Base-by-base conservation (phyloP, 2,329 filamentous ascomycete genomes). In the Hirsutella rhossiliensis region DNA sequence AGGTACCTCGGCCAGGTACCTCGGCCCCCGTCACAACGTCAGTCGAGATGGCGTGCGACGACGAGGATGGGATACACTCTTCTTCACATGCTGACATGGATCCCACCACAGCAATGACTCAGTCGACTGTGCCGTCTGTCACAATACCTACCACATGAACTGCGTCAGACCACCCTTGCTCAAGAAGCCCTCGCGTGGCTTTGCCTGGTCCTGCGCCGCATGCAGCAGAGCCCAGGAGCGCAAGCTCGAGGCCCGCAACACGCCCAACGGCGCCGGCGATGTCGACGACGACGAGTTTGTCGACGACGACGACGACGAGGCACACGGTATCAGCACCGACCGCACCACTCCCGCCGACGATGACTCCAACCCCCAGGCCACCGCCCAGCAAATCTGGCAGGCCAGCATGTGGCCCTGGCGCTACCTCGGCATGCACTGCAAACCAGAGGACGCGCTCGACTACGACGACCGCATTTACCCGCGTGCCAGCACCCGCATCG, bases 381-480 rank as follows among this genome's bases (percentile, higher is more conserved):
- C 89, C 0, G 78, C 84, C 45, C 88, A 94, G 57, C 90, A 97
- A 60, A 84, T 90, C 46, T 87, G 92, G 46, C 84, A 96, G 53
- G 88, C 90, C 29, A 92, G 87, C 56, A 77, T 96, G 56, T 98
- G 92, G 92, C 89, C 88, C 2, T 97, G 92, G 68, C 80, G 92
- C 48, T 98, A 98, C 62, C 69, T 98, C 7, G 92, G 92, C 32
- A 88, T 95, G 52, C 92, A 98, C 64, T 96, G 89, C 64, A 85
- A 88, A 52, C 84, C 92, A 1, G 89, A 97, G 62, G 92, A 98
- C 66, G 92, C 87, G 0, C 71, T 98, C 28, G 92, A 98, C 61
- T 94, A 95, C 59, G 92, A 98, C 57, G 92, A 98, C 62, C 82
- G 92, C 50, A 97, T 98, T 51, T 97, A 97, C 58, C 92, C 92